Percentiles rank a stretch among this genome's conserved stretches.
Evolutionary conservation across 2,329 filamentous ascomycete genomes (phyloP).

Genomic region (Microsporum audouinii): DNA sequence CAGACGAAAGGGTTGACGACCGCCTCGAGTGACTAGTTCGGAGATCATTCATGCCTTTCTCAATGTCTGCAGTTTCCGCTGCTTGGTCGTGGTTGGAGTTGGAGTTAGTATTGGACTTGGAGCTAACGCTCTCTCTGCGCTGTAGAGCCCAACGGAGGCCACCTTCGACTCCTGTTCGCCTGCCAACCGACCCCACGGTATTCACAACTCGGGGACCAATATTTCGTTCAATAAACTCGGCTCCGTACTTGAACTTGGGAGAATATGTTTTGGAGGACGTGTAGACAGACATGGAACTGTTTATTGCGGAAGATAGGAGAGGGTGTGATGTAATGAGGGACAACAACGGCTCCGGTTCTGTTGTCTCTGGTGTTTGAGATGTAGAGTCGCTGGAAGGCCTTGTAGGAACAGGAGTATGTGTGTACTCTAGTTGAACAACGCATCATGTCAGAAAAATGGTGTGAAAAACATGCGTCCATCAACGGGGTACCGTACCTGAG

Average conservation of each 20-base stretch:
- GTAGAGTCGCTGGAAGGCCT: constrained; percentile 22
- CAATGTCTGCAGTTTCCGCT: constrained; percentile 38
- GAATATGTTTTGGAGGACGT: constrained; percentile 82
- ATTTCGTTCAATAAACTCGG: constrained; percentile 81
- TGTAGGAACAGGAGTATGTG: constrained; percentile 49
- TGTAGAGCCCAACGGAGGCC: constrained; percentile 72
- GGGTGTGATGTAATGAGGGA: constrained; percentile 83
- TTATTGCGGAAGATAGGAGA: constrained; percentile 71
- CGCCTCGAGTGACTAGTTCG: constrained; percentile 34
- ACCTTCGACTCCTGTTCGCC: constrained; percentile 77
- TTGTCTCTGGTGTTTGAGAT: constrained; percentile 29
- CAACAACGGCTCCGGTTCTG: constrained; percentile 65
- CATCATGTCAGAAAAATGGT: constrained; percentile 4
- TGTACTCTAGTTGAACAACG: constrained; percentile 43
- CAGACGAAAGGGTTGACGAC: constrained; percentile 56
- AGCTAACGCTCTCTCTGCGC: constrained; percentile 24
- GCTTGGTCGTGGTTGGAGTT: constrained; percentile 21
- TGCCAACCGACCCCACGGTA: constrained; percentile 71
- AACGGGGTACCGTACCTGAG: constrained; percentile 44
- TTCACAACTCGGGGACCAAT: constrained; percentile 72
- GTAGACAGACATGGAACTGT: constrained; percentile 74
- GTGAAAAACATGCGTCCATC: background rate
- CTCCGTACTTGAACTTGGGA: constrained; percentile 75
- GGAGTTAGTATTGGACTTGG: constrained; percentile 1
- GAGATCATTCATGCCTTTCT: constrained; percentile 27